phyloP scores from a whole-genome alignment of 208 protist genomes.

The Naegleria fowleri region DNA sequence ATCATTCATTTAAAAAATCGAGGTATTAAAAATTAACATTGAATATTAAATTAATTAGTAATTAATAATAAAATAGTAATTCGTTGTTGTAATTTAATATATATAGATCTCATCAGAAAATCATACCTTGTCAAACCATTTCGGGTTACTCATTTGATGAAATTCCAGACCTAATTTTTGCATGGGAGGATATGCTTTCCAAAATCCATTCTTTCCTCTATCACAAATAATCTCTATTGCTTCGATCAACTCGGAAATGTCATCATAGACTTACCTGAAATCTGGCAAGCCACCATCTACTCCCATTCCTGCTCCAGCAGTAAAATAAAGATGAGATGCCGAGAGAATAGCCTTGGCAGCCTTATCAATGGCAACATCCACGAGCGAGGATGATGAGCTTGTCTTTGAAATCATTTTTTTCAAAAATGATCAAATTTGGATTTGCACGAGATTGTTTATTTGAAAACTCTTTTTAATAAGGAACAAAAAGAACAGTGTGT shows the following conservation, averaged over 20 bases:
- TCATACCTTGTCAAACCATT: slow-evolving; percentile 14
- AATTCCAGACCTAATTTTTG: not conserved
- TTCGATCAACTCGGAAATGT: no score
- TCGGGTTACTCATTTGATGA: not conserved
- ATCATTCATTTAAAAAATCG: no score
- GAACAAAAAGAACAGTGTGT: no score
- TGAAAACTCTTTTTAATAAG: no score
- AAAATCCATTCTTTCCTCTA: slow-evolving; percentile 15
- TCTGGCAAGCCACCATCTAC: slow-evolving; percentile 21
- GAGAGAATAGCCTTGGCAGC: not conserved
- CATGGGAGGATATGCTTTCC: slow-evolving; percentile 12
- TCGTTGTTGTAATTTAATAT: no score
- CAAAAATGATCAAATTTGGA: not conserved
- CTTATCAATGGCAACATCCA: not conserved
- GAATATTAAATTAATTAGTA: not conserved
- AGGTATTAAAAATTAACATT: no score
- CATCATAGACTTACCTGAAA: not conserved
- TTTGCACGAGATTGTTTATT: no score
- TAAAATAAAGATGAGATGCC: not conserved
- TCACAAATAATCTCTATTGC: no score
- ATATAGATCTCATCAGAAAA: no score
- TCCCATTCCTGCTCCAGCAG: slow-evolving; percentile 13
- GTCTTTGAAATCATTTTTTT: not conserved
- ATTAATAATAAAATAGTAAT: not conserved
- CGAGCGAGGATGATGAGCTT: not conserved